These are phyloP conservation scores for Botrytis tulipae DNA, from an alignment of 2,329 filamentous ascomycete species.

Conservation along the genomic window DNA sequence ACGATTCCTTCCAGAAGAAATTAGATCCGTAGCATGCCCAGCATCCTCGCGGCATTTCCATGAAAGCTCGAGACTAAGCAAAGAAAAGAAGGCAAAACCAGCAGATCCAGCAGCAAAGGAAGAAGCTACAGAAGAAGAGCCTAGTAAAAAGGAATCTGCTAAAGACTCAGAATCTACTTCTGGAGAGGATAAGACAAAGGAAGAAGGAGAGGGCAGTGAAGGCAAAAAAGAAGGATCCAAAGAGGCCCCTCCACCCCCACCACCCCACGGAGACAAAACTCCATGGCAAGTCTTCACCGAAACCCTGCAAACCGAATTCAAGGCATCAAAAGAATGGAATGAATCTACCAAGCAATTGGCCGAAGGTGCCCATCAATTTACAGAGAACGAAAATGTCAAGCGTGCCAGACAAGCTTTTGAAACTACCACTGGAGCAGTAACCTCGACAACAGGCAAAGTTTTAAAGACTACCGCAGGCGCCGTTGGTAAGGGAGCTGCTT, in stretches of 20 bases:
- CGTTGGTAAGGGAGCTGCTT: conserved; percentile 86
- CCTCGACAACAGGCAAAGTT: conserved; percentile 73
- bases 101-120: conserved; percentile 22
- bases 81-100: conserved; percentile 32
- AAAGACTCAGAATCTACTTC: conserved; percentile 29
- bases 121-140: conserved; percentile 18
- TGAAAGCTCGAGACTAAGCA: conserved; percentile 29
- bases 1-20: conserved; percentile 41
- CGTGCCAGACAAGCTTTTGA: conserved; percentile 83
- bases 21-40: conserved; percentile 22
- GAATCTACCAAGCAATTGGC: conserved; percentile 95
- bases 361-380: conserved; percentile 84
- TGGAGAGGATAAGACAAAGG: conserved; percentile 34
- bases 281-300: conserved; percentile 99
- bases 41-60: conserved; percentile 31
- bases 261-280: conserved; percentile 97
- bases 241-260: conserved; percentile 71
- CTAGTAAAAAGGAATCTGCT: conserved; percentile 27
- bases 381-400: conserved; percentile 87
- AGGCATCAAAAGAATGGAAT: conserved; percentile 98
- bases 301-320: conserved; percentile 90
- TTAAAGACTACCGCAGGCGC: conserved; percentile 82
- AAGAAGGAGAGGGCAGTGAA: conserved; percentile 31
- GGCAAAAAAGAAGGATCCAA: conserved; percentile 41
- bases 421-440: conserved; percentile 79